These are phyloP conservation scores for Pseudogymnoascus sp. DNA, from an alignment of 2,329 filamentous ascomycete species.

Conservation along the genomic window DNA sequence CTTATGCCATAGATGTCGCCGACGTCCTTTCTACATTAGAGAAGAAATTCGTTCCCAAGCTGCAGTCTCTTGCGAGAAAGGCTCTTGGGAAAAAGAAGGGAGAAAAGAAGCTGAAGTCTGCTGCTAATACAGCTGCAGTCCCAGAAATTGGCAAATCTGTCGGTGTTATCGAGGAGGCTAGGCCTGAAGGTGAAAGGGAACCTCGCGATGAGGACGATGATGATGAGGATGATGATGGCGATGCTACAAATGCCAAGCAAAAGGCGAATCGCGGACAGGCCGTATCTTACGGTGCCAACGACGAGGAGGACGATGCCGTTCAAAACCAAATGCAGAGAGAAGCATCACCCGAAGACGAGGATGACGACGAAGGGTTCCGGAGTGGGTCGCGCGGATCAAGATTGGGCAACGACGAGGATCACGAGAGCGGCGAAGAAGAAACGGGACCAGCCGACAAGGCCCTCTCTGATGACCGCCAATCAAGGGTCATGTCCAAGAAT, in stretches of 20 bases:
- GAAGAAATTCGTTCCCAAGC: slow-evolving; percentile 62
- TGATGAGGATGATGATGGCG: slow-evolving; percentile 69
- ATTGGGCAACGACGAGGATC: slow-evolving; percentile 25
- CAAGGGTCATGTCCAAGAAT: slow-evolving; percentile 55
- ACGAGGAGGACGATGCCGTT: slow-evolving; percentile 79
- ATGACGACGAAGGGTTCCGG: slow-evolving; percentile 45
- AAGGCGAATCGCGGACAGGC: slow-evolving; percentile 70
- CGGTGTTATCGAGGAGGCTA: slow-evolving; percentile 45
- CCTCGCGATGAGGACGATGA: slow-evolving; percentile 51
- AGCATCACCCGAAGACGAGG: slow-evolving; percentile 47
- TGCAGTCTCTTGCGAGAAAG: slow-evolving; percentile 62
- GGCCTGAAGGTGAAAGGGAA: slow-evolving; percentile 32
- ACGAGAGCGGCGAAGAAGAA: slow-evolving; percentile 29
- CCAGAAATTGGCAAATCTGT: slow-evolving; percentile 65
- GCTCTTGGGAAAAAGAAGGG: slow-evolving; percentile 79
- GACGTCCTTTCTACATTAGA: slow-evolving; percentile 79
- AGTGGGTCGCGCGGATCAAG: slow-evolving; percentile 37
- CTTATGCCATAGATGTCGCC: slow-evolving; percentile 71
- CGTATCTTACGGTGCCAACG: slow-evolving; percentile 83
- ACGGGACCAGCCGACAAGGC: slow-evolving; percentile 16
- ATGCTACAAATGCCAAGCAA: slow-evolving; percentile 67
- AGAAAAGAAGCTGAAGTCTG: slow-evolving; percentile 43
- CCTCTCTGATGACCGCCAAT: slow-evolving; percentile 39
- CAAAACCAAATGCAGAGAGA: slow-evolving; percentile 54
- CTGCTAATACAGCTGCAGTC: slow-evolving; percentile 57